Percentiles rank a stretch among this genome's conserved stretches.
Conservation (phyloP, 2,329 filamentous ascomycete genomes). For the Chaetomium strumarium region DNA sequence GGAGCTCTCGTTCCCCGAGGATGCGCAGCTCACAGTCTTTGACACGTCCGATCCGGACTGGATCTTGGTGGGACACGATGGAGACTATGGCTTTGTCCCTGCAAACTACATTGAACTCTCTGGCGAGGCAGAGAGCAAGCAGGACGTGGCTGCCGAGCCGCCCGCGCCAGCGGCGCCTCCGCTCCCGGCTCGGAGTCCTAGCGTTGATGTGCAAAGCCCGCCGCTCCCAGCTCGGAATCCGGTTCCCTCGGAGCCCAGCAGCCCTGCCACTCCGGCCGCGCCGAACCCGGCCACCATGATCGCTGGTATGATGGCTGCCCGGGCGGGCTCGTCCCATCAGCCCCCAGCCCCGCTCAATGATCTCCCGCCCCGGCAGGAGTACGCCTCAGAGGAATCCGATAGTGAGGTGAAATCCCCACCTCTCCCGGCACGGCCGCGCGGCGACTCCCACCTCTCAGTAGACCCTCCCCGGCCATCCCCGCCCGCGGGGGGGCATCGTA, state of each 20-base stretch:
- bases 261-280: slow-evolving; percentile 25
- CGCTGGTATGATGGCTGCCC: slow-evolving; percentile 50
- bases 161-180: slow-evolving; percentile 33
- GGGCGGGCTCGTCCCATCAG: slow-evolving; percentile 36
- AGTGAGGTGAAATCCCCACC: slow-evolving; percentile 55
- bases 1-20: slow-evolving; percentile 92
- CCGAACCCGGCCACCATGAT: slow-evolving; percentile 48
- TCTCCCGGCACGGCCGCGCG: slow-evolving; percentile 57
- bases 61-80: slow-evolving; percentile 81
- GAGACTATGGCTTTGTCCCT: slow-evolving; percentile 89
- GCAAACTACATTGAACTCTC: slow-evolving; percentile 86
- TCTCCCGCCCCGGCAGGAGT: slow-evolving; percentile 46
- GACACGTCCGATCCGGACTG: slow-evolving; percentile 92
- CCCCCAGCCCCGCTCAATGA: slow-evolving; percentile 44
- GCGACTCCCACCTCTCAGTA: slow-evolving; percentile 40
- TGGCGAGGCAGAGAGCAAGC: slow-evolving; percentile 37
- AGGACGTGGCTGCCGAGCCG: slow-evolving; percentile 35
- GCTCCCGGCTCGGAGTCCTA: slow-evolving; percentile 39
- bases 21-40: slow-evolving; percentile 75
- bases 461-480: slow-evolving; percentile 26
- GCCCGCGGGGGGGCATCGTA: slow-evolving; percentile 21
- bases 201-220: slow-evolving; percentile 32
- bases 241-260: slow-evolving; percentile 28
- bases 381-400: slow-evolving; percentile 63
- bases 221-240: slow-evolving; percentile 34